Evolutionary conservation across 495 filamentous ascomycete species (phyloP).

Genomic region (Xylaria nigripes): DNA sequence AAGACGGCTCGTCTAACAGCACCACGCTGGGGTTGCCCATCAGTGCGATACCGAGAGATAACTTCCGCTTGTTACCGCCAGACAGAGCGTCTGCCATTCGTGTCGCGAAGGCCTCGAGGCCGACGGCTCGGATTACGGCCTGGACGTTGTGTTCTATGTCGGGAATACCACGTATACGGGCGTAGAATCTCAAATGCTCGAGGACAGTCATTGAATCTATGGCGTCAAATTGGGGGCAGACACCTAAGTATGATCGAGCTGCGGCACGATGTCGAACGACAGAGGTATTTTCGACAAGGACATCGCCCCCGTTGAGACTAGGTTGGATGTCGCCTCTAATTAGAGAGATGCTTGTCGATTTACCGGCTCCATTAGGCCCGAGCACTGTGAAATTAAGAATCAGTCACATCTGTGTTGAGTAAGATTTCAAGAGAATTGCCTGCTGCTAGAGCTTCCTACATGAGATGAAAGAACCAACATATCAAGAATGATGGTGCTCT

Average conservation of each 20-base stretch:
- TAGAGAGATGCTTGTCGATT: conserved; percentile 74
- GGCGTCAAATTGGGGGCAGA: conserved; percentile 67
- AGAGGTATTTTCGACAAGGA: conserved; percentile 65
- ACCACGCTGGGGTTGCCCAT: conserved; percentile 69
- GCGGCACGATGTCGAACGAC: conserved; percentile 54
- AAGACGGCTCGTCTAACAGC: conserved; percentile 62
- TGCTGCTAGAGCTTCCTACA: background rate
- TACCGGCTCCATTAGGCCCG: conserved; percentile 84
- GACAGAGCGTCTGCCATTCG: conserved; percentile 59
- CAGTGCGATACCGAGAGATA: conserved; percentile 65
- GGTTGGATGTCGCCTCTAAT: conserved; percentile 79
- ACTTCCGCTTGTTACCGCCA: conserved; percentile 68
- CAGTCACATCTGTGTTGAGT: background rate
- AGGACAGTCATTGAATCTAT: conserved; percentile 62
- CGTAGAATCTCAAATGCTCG: conserved; percentile 70
- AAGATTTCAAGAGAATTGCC: background rate
- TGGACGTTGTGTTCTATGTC: conserved; percentile 56
- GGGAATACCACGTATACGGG: conserved; percentile 56
- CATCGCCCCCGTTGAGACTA: conserved; percentile 49
- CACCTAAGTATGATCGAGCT: conserved; percentile 66
- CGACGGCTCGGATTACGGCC: conserved; percentile 51
- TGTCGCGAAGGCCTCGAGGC: conserved; percentile 48
- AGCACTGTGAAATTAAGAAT: conserved; percentile 40
- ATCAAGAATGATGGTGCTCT: too few relatives aligned
- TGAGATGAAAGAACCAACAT: too few relatives aligned